Percentiles rank a stretch among this genome's conserved stretches.
Conservation (phyloP, 441 rosid species). For the Omphalea diandra region DNA sequence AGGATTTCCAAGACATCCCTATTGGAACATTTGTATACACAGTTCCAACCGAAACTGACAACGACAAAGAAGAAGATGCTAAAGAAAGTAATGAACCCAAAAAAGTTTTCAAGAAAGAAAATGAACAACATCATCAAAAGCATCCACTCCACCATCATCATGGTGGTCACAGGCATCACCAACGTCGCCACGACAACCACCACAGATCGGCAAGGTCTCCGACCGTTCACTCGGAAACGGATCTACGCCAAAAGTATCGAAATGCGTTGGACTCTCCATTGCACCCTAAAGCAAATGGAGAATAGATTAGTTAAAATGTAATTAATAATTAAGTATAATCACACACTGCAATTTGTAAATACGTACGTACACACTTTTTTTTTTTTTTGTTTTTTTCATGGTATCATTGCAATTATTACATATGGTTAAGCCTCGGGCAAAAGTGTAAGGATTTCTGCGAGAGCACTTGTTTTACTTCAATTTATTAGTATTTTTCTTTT, state of each 20-base stretch:
- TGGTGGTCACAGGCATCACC: conserved; percentile 23
- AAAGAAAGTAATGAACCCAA: conserved; percentile 32
- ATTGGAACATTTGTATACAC: conserved; percentile 47
- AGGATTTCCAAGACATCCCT: conserved; percentile 48
- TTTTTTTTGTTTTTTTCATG: not conserved
- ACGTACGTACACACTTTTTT: not conserved
- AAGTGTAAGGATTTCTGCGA: not conserved
- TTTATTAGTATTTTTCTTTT: no score
- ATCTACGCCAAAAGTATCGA: conserved; percentile 27
- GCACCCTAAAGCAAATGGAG: conserved; percentile 38
- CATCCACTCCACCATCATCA: conserved; percentile 36
- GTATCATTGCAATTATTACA: no score
- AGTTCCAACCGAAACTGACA: conserved; percentile 36
- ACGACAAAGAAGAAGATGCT: conserved; percentile 23
- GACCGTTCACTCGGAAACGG: conserved; percentile 29
- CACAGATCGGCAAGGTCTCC: conserved; percentile 37
- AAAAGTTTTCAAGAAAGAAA: conserved; percentile 36
- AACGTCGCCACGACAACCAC: conserved; percentile 25
- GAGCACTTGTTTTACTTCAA: conserved; percentile 4
- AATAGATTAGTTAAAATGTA: conserved; percentile 8
- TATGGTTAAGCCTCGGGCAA: no score
- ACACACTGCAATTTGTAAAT: not conserved
- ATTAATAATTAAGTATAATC: not conserved
- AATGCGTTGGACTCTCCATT: conserved; percentile 47
- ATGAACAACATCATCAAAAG: conserved; percentile 31